A percentile compares a stretch with the other conserved stretches of the same genome.
Evolutionary conservation across 306 rosid genomes (phyloP).

Genomic region (Trichosanthes truncata): DNA sequence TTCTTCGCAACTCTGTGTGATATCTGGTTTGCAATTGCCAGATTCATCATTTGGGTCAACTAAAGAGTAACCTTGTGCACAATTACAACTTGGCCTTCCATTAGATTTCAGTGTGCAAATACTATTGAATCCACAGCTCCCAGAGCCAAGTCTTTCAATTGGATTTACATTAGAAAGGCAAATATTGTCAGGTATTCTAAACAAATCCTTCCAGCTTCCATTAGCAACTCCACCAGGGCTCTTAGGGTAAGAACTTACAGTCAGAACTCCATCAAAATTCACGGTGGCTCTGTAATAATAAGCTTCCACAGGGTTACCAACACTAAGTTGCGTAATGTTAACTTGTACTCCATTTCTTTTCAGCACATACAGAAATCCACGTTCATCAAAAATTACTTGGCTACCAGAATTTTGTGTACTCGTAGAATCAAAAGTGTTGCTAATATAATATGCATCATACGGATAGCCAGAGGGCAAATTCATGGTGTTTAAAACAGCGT

Average conservation of each 20-base stretch:
- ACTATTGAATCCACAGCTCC: slow-evolving; percentile 1
- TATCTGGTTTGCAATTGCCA: neutral
- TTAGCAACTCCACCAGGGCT: neutral
- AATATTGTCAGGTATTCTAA: neutral
- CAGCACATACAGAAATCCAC: neutral
- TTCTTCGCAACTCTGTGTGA: neutral
- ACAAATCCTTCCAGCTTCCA: neutral
- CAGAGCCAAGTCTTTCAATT: neutral
- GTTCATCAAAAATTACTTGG: slow-evolving; percentile 20
- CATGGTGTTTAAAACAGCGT: slow-evolving; percentile 18
- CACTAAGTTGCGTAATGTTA: neutral
- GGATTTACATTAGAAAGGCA: neutral
- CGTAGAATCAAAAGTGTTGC: neutral
- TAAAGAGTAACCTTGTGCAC: neutral
- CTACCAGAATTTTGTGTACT: slow-evolving; percentile 16
- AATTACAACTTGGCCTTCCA: slow-evolving; percentile 7
- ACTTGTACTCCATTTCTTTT: neutral
- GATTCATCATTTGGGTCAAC: neutral
- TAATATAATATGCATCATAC: slow-evolving; percentile 19
- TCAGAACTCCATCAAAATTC: slow-evolving; percentile 8
- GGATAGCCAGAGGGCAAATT: slow-evolving; percentile 18
- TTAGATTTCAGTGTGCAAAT: slow-evolving; percentile 1
- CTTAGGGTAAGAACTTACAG: slow-evolving; percentile 2
- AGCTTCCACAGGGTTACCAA: neutral
- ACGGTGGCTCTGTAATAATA: neutral